Conservation (phyloP, 768 basidiomycete species). For the Termitomyces heimii region DNA sequence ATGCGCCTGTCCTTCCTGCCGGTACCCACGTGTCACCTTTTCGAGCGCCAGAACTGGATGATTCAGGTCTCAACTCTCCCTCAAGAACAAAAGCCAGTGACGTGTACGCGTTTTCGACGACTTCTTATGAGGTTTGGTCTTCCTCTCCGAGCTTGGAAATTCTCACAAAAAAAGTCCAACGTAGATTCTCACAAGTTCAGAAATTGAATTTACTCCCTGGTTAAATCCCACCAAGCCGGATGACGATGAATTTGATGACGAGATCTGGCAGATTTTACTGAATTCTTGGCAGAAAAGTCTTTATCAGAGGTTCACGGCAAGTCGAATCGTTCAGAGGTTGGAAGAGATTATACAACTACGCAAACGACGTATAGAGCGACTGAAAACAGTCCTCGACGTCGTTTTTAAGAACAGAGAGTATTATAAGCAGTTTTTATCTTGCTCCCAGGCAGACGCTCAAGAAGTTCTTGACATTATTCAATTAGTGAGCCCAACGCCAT, state of each 20-base stretch:
- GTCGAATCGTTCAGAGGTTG: neutral
- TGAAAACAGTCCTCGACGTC: neutral
- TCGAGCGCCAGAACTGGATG: neutral
- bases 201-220: neutral
- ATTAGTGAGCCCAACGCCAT: neutral
- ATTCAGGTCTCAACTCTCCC: neutral
- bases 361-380: neutral
- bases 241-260: neutral
- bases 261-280: neutral
- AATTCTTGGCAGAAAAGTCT: neutral
- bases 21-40: neutral
- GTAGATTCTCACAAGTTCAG: constrained; percentile 7
- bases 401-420: neutral
- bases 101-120: constrained; percentile 8
- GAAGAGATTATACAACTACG: neutral
- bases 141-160: neutral
- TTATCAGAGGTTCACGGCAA: neutral
- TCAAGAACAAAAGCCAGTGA: constrained; percentile 3
- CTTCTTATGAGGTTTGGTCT: constrained; percentile 3
- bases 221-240: neutral
- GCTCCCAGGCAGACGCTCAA: neutral
- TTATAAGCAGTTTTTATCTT: neutral
- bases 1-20: neutral
- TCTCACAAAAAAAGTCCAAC: neutral
- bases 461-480: neutral